Evolutionary conservation across 768 basidiomycete genomes (phyloP), one percentile per base, ranked within the genome.

Genomic region (Boletus rubroflammeus): DNA sequence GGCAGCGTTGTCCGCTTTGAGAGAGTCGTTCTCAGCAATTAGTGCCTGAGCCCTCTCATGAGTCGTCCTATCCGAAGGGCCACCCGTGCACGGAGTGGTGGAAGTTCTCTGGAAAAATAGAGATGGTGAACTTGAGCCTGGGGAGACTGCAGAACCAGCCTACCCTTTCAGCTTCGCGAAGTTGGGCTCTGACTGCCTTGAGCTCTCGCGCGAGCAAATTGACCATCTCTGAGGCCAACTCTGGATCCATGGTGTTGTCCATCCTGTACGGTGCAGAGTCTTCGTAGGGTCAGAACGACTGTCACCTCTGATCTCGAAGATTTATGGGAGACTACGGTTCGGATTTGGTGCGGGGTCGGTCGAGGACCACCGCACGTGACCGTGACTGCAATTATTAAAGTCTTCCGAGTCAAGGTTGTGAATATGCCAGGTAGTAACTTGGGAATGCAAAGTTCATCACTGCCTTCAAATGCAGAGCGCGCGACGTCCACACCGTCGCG

Each of bases 401-500:
- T 19, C 38, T 15, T 14, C n/a, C n/a, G n/a, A n/a, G n/a, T n/a
- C 40, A 17, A 15, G 7, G 15, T 15, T 1, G 7, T 9, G 4
- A 10, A 23, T 14, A 3, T 21, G 0, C 8, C 8, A 36, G 1
- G 48, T 36, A 29, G 48, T 36, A 29, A 52, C 34, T 26, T 26
- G 17, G 29, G 42, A 32, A 58, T 54, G 55, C 51, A 59, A 11
- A 43, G 28, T 21, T 52, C 50, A 34, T 47, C 53, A 9, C 67
- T 73, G 62, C 70, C 69, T 46, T 41, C 53, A 38, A 54, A 47
- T 35, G 62, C 73, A 52, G 74, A 75, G 10, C 36, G 21, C 29
- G 31, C 48, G 31, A 53, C 80, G 2, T 80, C 79, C 21, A 83
- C 84, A 0, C 82, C 84, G 5, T 81, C 83, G 19, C 77, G 80